These are phyloP conservation scores for Corylus heterophylla DNA, from an alignment of 306 rosid genomes.

Conservation along the genomic window DNA sequence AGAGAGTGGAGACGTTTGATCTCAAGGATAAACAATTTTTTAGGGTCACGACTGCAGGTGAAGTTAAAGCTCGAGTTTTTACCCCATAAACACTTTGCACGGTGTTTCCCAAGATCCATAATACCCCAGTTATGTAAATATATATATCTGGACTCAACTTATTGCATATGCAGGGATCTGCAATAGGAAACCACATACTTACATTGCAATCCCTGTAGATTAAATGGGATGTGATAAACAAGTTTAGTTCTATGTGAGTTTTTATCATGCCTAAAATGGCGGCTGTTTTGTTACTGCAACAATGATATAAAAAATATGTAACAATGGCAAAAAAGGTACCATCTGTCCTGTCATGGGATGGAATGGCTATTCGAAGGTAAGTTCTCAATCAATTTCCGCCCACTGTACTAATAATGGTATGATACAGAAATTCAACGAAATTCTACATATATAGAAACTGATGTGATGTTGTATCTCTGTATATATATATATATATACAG, in stretches of 20 bases:
- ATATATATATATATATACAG: slow-evolving; percentile 41
- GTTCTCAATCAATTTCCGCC: slow-evolving; percentile 1
- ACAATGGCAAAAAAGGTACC: background rate
- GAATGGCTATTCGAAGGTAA: background rate
- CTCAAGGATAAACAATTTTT: too few species aligned
- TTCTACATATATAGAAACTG: background rate
- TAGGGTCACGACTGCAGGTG: too few species aligned
- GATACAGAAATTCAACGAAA: background rate
- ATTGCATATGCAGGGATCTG: background rate
- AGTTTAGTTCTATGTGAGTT: too few species aligned
- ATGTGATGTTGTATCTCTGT: background rate
- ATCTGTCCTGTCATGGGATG: background rate
- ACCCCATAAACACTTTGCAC: too few species aligned
- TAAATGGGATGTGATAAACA: background rate
- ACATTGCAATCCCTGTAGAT: background rate
- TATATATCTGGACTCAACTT: background rate
- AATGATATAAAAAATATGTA: slow-evolving; percentile 1
- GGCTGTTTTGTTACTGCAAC: background rate
- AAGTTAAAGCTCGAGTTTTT: too few species aligned
- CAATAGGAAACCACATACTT: background rate
- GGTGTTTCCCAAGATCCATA: too few species aligned
- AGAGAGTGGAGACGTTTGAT: background rate
- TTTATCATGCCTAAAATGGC: too few species aligned
- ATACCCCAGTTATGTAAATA: too few species aligned
- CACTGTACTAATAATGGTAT: background rate